Evolutionary conservation across 345 rosid genomes (phyloP).

Genomic region (Syzygium aromaticum): DNA sequence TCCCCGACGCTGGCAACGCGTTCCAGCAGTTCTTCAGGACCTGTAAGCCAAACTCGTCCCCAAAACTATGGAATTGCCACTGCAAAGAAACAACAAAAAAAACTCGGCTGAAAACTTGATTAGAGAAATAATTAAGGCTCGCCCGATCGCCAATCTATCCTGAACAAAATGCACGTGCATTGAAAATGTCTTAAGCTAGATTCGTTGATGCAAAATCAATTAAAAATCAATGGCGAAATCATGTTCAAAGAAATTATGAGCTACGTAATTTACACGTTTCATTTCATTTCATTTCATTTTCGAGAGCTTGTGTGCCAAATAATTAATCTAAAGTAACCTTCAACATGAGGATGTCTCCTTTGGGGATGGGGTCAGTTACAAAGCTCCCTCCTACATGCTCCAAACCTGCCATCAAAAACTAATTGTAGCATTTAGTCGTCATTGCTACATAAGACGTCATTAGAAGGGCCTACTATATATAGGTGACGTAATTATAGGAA

Average conservation of each 20-base stretch:
- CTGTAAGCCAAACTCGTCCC: conserved; percentile 27
- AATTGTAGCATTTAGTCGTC: not conserved
- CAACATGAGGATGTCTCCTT: conserved; percentile 14
- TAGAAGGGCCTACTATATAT: not conserved
- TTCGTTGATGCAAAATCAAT: not conserved
- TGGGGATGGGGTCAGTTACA: conserved; percentile 5
- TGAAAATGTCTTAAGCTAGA: not conserved
- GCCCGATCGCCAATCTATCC: not conserved
- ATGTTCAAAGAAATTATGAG: not conserved
- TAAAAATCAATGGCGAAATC: not conserved
- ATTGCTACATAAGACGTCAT: not conserved
- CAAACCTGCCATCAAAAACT: conserved; percentile 1
- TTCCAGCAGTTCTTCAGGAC: conserved; percentile 37
- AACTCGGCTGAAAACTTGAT: too few species aligned
- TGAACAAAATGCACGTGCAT: not conserved
- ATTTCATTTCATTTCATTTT: not conserved
- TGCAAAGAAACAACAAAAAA: not conserved
- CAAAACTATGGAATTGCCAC: conserved; percentile 34
- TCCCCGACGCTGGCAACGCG: conserved; percentile 27
- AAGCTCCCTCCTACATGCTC: conserved; percentile 15
- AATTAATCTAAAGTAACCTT: conserved; percentile 1
- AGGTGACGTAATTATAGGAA: not conserved
- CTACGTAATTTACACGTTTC: not conserved
- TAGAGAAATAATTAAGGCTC: not conserved
- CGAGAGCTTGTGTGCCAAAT: not conserved